A percentile compares a stretch with the other conserved stretches of the same genome.
Conservation (phyloP, 1,284 basidiomycete species). For the Trichosporon coremiiforme region DNA sequence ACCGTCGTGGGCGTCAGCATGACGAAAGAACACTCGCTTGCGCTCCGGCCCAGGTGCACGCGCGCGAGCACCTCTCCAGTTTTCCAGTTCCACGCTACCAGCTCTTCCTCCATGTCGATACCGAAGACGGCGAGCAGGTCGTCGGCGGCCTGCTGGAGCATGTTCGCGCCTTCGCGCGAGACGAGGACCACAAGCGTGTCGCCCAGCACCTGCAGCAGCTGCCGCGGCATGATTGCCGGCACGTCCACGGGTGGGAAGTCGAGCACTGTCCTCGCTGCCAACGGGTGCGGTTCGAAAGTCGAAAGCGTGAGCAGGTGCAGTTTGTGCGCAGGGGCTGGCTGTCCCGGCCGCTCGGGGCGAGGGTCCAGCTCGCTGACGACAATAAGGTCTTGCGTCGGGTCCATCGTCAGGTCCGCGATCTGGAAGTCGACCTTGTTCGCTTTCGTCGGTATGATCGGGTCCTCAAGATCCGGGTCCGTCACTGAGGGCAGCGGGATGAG, state of each 20-base stretch:
- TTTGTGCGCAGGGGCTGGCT: conserved; percentile 40
- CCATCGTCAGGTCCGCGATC: conserved; percentile 56
- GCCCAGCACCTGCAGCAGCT: conserved; percentile 54
- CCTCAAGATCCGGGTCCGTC: conserved; percentile 43
- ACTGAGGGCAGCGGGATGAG: conserved; percentile 50
- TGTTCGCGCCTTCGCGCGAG: conserved; percentile 34
- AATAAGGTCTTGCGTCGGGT: conserved; percentile 55
- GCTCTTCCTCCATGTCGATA: conserved; percentile 44
- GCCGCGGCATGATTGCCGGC: conserved; percentile 38
- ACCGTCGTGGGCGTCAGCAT: conserved; percentile 30
- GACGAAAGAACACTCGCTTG: conserved; percentile 8
- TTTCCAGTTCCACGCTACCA: conserved; percentile 56
- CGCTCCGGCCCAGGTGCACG: conserved; percentile 23
- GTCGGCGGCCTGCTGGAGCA: conserved; percentile 28
- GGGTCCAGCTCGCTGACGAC: conserved; percentile 47
- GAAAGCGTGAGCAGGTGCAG: conserved; percentile 52
- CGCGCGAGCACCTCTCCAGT: conserved; percentile 50
- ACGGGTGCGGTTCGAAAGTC: conserved; percentile 49
- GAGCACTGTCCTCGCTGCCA: conserved; percentile 41
- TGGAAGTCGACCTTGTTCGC: conserved; percentile 39
- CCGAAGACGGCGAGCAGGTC: conserved; percentile 35
- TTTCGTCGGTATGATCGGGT: conserved; percentile 36
- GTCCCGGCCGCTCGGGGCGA: neutral
- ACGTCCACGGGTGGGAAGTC: conserved; percentile 44
- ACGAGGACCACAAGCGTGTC: conserved; percentile 51